Evolutionary conservation across 148 eudicot species (phyloP).

Genomic region (Pharnaceum exiguum): DNA sequence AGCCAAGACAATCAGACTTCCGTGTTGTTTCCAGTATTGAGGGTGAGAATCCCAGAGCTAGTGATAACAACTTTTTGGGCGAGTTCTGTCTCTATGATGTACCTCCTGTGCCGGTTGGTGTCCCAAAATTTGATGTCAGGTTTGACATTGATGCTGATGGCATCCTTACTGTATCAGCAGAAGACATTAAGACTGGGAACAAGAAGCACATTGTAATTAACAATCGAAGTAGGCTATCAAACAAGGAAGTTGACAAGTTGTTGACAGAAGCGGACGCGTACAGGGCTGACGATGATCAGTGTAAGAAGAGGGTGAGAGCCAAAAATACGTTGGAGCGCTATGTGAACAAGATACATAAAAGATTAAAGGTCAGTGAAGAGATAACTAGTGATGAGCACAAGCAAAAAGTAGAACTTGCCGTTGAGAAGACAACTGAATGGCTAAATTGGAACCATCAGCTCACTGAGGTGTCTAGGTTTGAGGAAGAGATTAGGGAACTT

Average conservation of each 20-base stretch:
- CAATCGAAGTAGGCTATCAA: slow-evolving; percentile 6
- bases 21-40: neutral
- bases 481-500: neutral
- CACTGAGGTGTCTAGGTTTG: neutral
- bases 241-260: slow-evolving; percentile 4
- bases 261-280: slow-evolving; percentile 7
- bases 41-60: slow-evolving; percentile 2
- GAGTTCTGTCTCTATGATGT: neutral
- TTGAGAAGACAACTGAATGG: neutral
- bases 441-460: neutral
- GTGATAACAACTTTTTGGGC: slow-evolving; percentile 6
- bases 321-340: neutral
- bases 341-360: neutral
- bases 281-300: slow-evolving; percentile 12
- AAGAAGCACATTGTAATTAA: slow-evolving; percentile 13
- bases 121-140: neutral
- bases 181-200: neutral
- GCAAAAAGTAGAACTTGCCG: neutral
- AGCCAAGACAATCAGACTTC: neutral
- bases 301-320: neutral
- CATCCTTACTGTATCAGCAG: slow-evolving; percentile 15
- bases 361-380: neutral
- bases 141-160: slow-evolving; percentile 9
- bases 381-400: no score
- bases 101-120: slow-evolving; percentile 6